Percentiles rank a stretch among this genome's conserved stretches.
Evolutionary conservation across 805 yeast species (phyloP).

Genomic region (Alloascoidea hylecoeti): DNA sequence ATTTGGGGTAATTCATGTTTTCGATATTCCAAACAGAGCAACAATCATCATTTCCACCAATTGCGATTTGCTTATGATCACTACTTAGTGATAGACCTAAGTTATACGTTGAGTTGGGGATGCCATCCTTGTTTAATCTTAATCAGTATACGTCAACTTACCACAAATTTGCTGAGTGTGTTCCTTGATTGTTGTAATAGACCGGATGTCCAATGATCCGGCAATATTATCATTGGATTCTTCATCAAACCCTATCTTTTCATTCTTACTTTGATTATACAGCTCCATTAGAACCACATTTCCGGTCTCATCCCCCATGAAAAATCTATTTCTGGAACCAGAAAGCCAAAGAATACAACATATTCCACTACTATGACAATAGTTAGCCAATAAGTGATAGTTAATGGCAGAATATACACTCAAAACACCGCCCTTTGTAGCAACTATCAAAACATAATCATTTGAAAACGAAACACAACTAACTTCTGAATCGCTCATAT

Average conservation of each 20-base stretch:
- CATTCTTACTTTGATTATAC: too few species aligned
- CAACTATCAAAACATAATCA: slow-evolving; percentile 33
- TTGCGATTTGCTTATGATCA: slow-evolving; percentile 43
- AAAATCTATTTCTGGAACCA: slow-evolving; percentile 4
- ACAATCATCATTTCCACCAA: slow-evolving; percentile 77
- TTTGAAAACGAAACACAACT: slow-evolving; percentile 44
- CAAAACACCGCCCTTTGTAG: slow-evolving; percentile 43
- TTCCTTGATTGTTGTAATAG: background rate
- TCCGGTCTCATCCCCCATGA: slow-evolving; percentile 13
- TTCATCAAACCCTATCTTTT: too few species aligned
- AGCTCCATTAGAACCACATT: too few species aligned
- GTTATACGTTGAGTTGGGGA: too few species aligned
- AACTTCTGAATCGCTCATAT: slow-evolving; percentile 17
- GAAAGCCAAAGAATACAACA: slow-evolving; percentile 12
- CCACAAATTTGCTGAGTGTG: slow-evolving; percentile 1
- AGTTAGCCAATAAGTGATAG: slow-evolving; percentile 5
- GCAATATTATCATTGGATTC: too few species aligned
- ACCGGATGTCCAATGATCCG: too few species aligned
- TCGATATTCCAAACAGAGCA: slow-evolving; percentile 66
- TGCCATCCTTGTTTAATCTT: too few species aligned
- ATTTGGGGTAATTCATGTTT: slow-evolving; percentile 23
- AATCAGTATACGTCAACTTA: too few species aligned
- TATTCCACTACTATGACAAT: slow-evolving; percentile 9
- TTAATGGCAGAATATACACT: slow-evolving; percentile 21
- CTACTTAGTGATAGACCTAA: slow-evolving; percentile 47